Evolutionary conservation across 441 rosid species (phyloP).

Genomic region (Lepidium campestre): DNA sequence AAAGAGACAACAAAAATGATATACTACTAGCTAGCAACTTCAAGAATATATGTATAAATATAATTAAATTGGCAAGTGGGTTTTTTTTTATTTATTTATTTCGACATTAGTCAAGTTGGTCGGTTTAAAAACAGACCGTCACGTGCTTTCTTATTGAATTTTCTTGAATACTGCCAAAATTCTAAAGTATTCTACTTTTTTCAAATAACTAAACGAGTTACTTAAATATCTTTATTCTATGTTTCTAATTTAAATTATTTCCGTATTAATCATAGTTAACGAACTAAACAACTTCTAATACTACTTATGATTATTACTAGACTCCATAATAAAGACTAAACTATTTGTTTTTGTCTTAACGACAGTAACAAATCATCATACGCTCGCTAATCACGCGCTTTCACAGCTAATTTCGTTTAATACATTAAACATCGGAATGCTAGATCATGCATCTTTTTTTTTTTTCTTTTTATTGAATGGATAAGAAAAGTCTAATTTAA

Average conservation of each 20-base stretch:
- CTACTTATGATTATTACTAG: neutral
- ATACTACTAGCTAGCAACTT: neutral
- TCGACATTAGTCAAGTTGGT: constrained; percentile 27
- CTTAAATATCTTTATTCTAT: neutral
- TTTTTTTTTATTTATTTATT: neutral
- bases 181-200: neutral
- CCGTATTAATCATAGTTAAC: neutral
- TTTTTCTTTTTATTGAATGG: neutral
- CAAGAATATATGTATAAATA: neutral
- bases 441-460: neutral
- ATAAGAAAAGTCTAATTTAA: neutral
- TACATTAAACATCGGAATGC: neutral
- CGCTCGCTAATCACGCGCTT: constrained; percentile 17
- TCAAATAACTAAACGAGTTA: neutral
- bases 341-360: neutral
- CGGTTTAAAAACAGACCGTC: constrained; percentile 22
- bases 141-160: constrained; percentile 18
- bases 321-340: neutral
- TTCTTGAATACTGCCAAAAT: constrained; percentile 11
- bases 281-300: neutral
- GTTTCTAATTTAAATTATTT: neutral
- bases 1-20: neutral
- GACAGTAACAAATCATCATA: constrained; percentile 1
- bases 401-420: constrained; percentile 17
- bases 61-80: constrained; percentile 13